Conservation (phyloP, 2,329 filamentous ascomycete genomes). For the Shiraia bambusicola region DNA sequence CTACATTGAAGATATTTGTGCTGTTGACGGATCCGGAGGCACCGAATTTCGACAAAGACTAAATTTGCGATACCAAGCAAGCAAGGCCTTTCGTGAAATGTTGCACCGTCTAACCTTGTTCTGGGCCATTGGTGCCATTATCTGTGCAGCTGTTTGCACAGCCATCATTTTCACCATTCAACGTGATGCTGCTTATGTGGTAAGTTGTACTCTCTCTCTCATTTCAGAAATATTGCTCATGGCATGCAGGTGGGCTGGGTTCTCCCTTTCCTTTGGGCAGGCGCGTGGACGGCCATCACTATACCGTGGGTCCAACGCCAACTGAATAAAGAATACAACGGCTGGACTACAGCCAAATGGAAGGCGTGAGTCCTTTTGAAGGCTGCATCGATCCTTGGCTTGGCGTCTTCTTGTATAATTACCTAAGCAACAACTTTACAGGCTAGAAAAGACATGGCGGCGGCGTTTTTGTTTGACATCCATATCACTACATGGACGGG, state of each 20-base stretch:
- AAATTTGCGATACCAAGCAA: constrained; percentile 55
- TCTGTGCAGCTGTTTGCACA: constrained; percentile 45
- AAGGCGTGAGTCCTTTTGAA: constrained; percentile 30
- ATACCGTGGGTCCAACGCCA: constrained; percentile 48
- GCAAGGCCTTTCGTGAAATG: constrained; percentile 56
- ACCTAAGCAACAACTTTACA: background rate
- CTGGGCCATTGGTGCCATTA: constrained; percentile 52
- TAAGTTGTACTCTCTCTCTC: constrained; percentile 28
- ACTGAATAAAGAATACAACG: constrained; percentile 37
- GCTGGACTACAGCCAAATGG: constrained; percentile 42
- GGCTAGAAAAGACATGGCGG: constrained; percentile 2
- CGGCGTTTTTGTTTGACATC: constrained; percentile 8
- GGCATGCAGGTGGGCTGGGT: constrained; percentile 48
- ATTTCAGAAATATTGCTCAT: constrained; percentile 10
- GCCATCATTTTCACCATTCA: constrained; percentile 52
- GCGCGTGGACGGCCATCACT: constrained; percentile 50
- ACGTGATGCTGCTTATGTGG: constrained; percentile 51
- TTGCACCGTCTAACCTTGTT: constrained; percentile 55
- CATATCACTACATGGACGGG: background rate
- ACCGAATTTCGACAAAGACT: constrained; percentile 56
- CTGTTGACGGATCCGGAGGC: constrained; percentile 56
- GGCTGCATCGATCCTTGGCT: background rate
- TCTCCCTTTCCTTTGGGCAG: constrained; percentile 54
- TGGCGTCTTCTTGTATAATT: constrained; percentile 6
- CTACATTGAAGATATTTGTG: constrained; percentile 57